Evolutionary conservation across 1,284 basidiomycete genomes (phyloP), one percentile per base, ranked within the genome.

Genomic region (Pseudozyma tsukubaensis): DNA sequence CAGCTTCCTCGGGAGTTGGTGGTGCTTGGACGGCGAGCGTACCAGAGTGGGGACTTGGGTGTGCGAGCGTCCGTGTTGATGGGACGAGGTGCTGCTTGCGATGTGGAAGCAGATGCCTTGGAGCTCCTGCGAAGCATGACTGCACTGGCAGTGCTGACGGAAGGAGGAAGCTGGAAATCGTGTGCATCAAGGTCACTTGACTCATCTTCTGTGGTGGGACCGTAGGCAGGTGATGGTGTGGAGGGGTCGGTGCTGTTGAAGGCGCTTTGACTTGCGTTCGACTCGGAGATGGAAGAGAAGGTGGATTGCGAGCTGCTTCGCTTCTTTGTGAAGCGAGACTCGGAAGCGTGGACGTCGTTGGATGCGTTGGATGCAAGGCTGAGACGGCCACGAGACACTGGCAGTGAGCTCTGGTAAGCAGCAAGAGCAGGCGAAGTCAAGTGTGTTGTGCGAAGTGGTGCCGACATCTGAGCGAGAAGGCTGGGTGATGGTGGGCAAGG

Each of bases 201-300:
- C 47, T 78, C 77, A 32, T 78, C 76, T 44, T 77, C 66, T n/a
- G n/a, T n/a, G 36, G 59, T 59, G 49, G 72, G 58, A 4, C 63
- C 65, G 32, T 64, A 65, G 4, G 76, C 76, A 12, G 77, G 75
- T 8, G 76, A 78, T 24, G 76, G 69, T 36, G 77, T 79, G 14
- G 65, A 69, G 12, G 72, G 72, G 35, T 77, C 77, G 32, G 77
- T 76, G 62, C 67, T 59, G 43, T 63, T 67, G 43, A 73, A 73
- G 42, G 70, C 70, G 55, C 72, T 75, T n/a, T 66, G 56, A 58
- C 63, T 67, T 12, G 42, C 72, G 35, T 63, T 63, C 21, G 74
- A 76, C n/a, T 77, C 77, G n/a, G 77, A 78, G 56, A 74, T 63
- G 40, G 77, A 79, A n/a, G 76, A 78, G 57, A 75, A 78, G 52